Conservation (phyloP, 768 basidiomycete genomes). For the Leccinum broughii region DNA sequence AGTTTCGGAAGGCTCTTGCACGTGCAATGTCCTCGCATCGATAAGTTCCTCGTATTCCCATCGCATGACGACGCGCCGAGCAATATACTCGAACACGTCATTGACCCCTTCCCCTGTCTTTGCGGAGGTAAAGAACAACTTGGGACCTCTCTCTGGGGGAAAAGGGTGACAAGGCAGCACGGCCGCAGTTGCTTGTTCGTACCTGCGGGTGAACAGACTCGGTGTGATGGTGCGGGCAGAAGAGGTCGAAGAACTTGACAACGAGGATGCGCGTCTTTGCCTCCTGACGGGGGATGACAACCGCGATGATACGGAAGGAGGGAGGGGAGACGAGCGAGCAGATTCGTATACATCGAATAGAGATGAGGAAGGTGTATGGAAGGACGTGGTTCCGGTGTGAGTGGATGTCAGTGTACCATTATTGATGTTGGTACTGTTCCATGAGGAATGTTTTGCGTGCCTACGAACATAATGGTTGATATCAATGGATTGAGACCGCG, state of each 20-base stretch:
- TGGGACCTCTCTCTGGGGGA: constrained; percentile 53
- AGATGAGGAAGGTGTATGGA: constrained; percentile 82
- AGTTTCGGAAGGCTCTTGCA: constrained; percentile 40
- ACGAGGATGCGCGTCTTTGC: constrained; percentile 43
- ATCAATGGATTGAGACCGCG: constrained; percentile 24
- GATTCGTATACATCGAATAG: constrained; percentile 62
- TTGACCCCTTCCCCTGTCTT: constrained; percentile 73
- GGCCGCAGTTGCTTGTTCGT: constrained; percentile 18
- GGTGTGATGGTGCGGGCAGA: constrained; percentile 61
- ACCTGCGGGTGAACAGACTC: constrained; percentile 47
- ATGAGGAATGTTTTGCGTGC: constrained; percentile 46
- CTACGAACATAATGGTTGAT: constrained; percentile 29
- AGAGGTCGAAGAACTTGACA: constrained; percentile 27
- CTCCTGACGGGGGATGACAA: constrained; percentile 29
- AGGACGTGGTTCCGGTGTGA: constrained; percentile 59
- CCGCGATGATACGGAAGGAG: constrained; percentile 31
- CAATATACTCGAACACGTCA: constrained; percentile 79
- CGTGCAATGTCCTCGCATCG: constrained; percentile 45
- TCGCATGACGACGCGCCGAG: constrained; percentile 54
- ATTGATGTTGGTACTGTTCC: constrained; percentile 41
- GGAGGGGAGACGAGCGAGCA: constrained; percentile 59
- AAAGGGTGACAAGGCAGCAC: constrained; percentile 16
- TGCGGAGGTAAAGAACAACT: constrained; percentile 74
- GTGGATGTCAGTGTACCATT: constrained; percentile 58
- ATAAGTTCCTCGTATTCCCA: constrained; percentile 69